Evolutionary conservation across 768 basidiomycete species (phyloP).

Genomic region (Macrolepiota albuminosa): DNA sequence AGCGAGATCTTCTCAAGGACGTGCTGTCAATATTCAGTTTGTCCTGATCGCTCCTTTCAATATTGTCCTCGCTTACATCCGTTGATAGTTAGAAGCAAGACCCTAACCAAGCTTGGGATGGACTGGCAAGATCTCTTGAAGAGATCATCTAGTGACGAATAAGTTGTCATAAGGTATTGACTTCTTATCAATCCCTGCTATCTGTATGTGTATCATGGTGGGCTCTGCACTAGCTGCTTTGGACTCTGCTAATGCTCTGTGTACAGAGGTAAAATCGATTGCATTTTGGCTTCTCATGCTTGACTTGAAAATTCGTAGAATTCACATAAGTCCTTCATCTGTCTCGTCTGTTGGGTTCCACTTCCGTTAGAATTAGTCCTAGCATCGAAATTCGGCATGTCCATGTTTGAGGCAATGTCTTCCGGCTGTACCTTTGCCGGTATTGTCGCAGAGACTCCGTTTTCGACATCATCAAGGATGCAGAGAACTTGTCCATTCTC

Average conservation of each 20-base stretch:
- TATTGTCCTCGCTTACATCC: neutral
- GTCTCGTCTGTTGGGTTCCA: no score
- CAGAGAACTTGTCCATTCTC: no score
- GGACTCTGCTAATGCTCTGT: neutral
- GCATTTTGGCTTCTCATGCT: neutral
- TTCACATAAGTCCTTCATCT: neutral
- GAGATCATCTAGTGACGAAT: constrained; percentile 55
- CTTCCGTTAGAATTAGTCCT: no score
- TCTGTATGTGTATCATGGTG: neutral
- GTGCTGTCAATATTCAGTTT: constrained; percentile 75
- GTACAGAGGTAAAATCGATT: neutral
- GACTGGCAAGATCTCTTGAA: constrained; percentile 83
- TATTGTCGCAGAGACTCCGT: no score
- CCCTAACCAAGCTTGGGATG: constrained; percentile 64
- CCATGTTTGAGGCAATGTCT: no score
- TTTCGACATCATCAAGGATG: no score
- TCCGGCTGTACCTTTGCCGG: no score
- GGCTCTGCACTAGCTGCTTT: neutral
- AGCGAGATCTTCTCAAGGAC: constrained; percentile 81
- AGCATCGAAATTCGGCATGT: no score
- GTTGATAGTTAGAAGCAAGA: constrained; percentile 63
- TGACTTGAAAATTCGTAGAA: neutral
- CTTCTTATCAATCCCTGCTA: neutral
- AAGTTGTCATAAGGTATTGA: constrained; percentile 2
- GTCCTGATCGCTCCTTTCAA: constrained; percentile 19